Conservation (phyloP, 2,329 filamentous ascomycete genomes). For the Talaromyces amestolkiae region DNA sequence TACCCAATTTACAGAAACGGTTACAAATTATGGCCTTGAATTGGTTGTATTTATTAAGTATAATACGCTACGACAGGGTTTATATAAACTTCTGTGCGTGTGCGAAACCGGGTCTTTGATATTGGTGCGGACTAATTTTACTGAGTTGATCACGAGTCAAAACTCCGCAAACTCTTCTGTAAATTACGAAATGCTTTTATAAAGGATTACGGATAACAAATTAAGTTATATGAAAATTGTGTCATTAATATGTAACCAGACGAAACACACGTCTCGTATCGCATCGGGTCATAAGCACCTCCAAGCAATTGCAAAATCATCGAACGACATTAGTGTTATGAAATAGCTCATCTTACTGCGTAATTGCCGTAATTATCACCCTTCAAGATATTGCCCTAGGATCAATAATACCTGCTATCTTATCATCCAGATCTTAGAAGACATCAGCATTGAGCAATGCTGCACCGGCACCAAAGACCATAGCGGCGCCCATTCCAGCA, state of each 20-base stretch:
- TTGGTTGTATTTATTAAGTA: too few relatives aligned
- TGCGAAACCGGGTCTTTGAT: too few relatives aligned
- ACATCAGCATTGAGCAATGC: conserved; percentile 17
- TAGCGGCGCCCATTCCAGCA: conserved; percentile 6
- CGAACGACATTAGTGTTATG: neutral
- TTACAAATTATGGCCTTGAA: too few relatives aligned
- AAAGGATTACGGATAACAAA: neutral
- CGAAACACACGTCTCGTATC: neutral
- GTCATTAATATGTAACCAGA: neutral
- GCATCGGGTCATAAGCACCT: neutral
- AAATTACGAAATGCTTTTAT: neutral
- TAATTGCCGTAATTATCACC: neutral
- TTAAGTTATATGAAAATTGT: neutral
- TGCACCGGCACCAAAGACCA: neutral
- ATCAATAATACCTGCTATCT: neutral
- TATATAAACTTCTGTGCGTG: too few relatives aligned
- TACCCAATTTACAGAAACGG: too few relatives aligned
- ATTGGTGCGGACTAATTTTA: too few relatives aligned
- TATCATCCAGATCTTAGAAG: neutral
- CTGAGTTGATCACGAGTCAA: neutral
- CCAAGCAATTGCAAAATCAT: neutral
- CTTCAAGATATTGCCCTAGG: neutral
- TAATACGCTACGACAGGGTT: too few relatives aligned
- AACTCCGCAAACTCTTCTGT: neutral
- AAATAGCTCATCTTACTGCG: neutral